Evolutionary conservation across 192 early-diverging fungal species (phyloP).

Genomic region (Chytriomyces confervae): DNA sequence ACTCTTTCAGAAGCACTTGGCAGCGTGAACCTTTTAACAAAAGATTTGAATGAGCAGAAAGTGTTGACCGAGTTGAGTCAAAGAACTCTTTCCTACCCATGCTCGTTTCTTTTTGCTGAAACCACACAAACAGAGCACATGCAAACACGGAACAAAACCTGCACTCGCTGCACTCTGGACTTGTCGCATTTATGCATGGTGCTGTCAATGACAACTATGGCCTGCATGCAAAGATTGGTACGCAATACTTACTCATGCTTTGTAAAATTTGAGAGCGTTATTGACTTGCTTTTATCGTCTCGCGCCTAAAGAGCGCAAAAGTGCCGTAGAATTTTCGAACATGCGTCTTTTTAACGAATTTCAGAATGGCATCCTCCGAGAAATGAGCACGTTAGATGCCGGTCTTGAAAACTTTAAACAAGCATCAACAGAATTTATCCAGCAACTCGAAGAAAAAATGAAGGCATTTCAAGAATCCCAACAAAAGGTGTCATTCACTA

Average conservation of each 20-base stretch:
- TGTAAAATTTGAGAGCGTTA: neutral
- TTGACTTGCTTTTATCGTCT: neutral
- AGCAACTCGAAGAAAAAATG: neutral
- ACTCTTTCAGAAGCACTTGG: constrained; percentile 8
- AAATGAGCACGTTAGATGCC: constrained; percentile 41
- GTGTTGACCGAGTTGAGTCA: constrained; percentile 36
- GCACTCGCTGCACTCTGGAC: constrained; percentile 44
- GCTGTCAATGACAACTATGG: constrained; percentile 50
- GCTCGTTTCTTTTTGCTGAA: neutral
- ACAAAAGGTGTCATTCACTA: constrained; percentile 8
- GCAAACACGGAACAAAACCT: constrained; percentile 47
- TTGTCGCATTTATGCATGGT: constrained; percentile 45
- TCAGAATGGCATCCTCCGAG: constrained; percentile 41
- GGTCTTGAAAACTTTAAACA: neutral
- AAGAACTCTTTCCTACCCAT: constrained; percentile 6
- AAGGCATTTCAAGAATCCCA: constrained; percentile 1
- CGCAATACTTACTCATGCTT: neutral
- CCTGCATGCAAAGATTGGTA: constrained; percentile 55
- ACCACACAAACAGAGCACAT: constrained; percentile 39
- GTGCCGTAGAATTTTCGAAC: constrained; percentile 44
- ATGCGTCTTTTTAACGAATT: constrained; percentile 49
- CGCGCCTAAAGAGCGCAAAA: constrained; percentile 44
- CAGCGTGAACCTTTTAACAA: constrained; percentile 5
- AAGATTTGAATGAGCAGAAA: constrained; percentile 44
- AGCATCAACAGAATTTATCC: neutral